Conservation (phyloP, 345 rosid species). For the Gossypium ekmanianum region DNA sequence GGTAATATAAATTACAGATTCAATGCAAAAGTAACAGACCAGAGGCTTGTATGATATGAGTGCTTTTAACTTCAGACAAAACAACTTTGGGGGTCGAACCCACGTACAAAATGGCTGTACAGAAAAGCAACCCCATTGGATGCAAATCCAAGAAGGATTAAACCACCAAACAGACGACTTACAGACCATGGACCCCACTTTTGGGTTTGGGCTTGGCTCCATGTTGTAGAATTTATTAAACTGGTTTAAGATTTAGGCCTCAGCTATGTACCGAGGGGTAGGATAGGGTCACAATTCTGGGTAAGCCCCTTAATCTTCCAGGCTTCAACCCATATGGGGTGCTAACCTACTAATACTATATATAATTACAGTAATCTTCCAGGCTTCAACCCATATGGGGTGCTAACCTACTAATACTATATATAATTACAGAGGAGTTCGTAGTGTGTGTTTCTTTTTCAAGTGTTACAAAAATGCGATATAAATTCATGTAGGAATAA, state of each 20-base stretch:
- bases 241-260: neutral
- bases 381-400: neutral
- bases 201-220: conserved; percentile 3
- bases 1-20: conserved; percentile 21
- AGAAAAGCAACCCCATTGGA: conserved; percentile 32
- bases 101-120: conserved; percentile 10
- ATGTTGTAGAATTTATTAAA: neutral
- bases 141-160: conserved; percentile 30
- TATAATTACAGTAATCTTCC: neutral
- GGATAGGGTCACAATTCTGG: neutral
- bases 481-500: too few species aligned
- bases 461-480: too few species aligned
- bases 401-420: too few species aligned
- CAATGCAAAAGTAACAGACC: conserved; percentile 28
- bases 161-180: conserved; percentile 22
- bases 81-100: neutral
- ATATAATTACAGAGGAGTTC: neutral
- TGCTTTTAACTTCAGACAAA: conserved; percentile 1
- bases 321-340: neutral
- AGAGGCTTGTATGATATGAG: neutral
- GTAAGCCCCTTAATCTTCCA: too few species aligned
- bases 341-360: too few species aligned
- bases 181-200: neutral
- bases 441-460: too few species aligned
- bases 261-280: neutral